These are phyloP conservation scores for Exidia glandulosa DNA, from an alignment of 768 basidiomycete genomes.

Conservation along the genomic window DNA sequence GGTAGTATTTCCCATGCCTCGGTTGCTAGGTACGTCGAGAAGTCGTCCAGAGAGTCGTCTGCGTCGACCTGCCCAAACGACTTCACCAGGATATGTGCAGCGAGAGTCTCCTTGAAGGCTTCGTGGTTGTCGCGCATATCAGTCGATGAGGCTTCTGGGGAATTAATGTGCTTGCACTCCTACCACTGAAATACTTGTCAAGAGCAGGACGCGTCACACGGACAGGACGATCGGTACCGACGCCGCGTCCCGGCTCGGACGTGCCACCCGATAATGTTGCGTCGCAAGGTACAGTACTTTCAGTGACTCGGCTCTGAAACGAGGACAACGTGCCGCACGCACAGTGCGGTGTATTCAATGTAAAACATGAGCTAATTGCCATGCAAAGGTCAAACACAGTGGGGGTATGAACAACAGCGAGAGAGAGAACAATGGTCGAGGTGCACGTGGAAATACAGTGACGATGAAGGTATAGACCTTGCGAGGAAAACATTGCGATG, in stretches of 20 bases:
- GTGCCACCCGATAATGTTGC: no score
- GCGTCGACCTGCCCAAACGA: constrained; percentile 6
- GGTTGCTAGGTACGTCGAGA: constrained; percentile 37
- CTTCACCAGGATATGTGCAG: neutral
- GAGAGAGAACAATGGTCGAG: neutral
- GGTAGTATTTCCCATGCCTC: constrained; percentile 41
- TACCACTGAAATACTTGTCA: no score
- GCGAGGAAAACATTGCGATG: neutral
- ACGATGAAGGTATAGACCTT: neutral
- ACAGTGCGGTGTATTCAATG: neutral
- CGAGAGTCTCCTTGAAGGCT: neutral
- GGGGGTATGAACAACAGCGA: neutral
- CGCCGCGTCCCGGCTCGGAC: no score
- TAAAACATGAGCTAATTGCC: neutral
- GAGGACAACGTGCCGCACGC: no score
- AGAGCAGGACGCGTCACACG: no score
- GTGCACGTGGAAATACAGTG: neutral
- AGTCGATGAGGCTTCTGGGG: neutral
- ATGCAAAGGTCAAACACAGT: neutral
- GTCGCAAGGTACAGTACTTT: no score
- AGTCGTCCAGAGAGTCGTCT: constrained; percentile 37
- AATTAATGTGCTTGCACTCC: neutral
- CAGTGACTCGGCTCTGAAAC: no score
- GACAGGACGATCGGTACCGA: no score
- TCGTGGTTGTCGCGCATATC: neutral